Evolutionary conservation across 495 filamentous ascomycete genomes (phyloP), one percentile per base, ranked within the genome.

Genomic region (Annulohypoxylon maeteangense): DNA sequence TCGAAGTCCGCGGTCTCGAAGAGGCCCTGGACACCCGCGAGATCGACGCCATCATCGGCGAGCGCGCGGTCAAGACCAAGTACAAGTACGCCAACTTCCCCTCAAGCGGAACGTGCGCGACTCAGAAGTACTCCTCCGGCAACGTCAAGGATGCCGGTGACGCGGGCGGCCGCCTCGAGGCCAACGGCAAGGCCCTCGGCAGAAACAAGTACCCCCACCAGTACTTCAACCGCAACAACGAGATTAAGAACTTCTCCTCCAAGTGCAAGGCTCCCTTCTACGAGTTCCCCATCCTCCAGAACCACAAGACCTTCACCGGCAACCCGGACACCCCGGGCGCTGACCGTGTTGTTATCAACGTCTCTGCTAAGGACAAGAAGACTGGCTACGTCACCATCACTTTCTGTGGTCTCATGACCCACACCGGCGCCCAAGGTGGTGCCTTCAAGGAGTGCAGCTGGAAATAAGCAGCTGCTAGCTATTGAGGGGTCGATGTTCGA

Each of bases 271-370:
- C 38, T 11, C 54, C 74, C 5, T 45, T 71, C 7, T 74, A 75
- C 45, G 76, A 78, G 29, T 78, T 78, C 27, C 76, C 76, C 57
- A 75, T 78, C 48, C 48, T 78, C 2, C 11, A 36, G 47, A 66
- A 54, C 34, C 42, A 56, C 10, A 36, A 56, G 73, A 74, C 56
- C 16, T 57, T 10, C 47, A 27, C 22, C 53, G 63, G 40, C 27
- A 38, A 27, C 53, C 51, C 53, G 16, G 40, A 34, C 40, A 16
- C 18, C 40, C 40, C 40, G 4, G 40, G 40, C 22, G 29, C 76
- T 0, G 76, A 78, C 67, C 70, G 76, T 12, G 50, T 78, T 48
- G 34, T 78, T 7, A 38, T 66, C 31, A 66, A 71, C 48, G 70
- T 74, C 40, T 44, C 40, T 29, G 69, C 70, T 47, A 50, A 8